phyloP scores from a whole-genome alignment of 2,329 filamentous ascomycete species.

The Venturiaceae sp. region DNA sequence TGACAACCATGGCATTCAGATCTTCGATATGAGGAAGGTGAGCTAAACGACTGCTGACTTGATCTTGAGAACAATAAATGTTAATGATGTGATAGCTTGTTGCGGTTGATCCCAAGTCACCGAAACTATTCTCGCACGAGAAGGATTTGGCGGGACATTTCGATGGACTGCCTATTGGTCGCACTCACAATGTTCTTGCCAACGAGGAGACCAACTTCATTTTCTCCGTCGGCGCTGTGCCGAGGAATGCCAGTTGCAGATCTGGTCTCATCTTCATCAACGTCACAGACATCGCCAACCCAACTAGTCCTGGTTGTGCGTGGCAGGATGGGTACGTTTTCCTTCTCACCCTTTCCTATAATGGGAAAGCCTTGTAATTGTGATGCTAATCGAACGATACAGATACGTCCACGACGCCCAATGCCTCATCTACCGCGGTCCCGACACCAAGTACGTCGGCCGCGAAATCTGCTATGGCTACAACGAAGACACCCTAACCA shows the following conservation, averaged over 20 bases:
- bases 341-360: too few species aligned
- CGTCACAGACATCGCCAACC: conserved; percentile 42
- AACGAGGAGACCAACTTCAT: conserved; percentile 34
- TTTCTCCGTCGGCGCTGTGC: conserved; percentile 35
- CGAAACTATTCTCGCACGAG: conserved; percentile 31
- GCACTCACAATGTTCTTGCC: conserved; percentile 43
- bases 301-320: conserved; percentile 44
- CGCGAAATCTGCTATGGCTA: conserved; percentile 48
- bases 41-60: not conserved
- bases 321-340: conserved; percentile 47
- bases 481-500: conserved; percentile 43
- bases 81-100: conserved; percentile 28
- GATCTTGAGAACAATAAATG: not conserved
- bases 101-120: conserved; percentile 32
- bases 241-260: conserved; percentile 35
- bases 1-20: conserved; percentile 46
- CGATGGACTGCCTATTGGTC: conserved; percentile 31
- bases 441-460: conserved; percentile 37
- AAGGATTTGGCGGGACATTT: conserved; percentile 32
- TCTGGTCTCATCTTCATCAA: conserved; percentile 52
- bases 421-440: conserved; percentile 46
- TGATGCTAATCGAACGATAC: too few species aligned
- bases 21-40: conserved; percentile 51
- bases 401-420: conserved; percentile 52
- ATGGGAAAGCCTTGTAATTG: too few species aligned